Evolutionary conservation across 148 eudicot species (phyloP).

Genomic region (Fagopyrum homotropicum): DNA sequence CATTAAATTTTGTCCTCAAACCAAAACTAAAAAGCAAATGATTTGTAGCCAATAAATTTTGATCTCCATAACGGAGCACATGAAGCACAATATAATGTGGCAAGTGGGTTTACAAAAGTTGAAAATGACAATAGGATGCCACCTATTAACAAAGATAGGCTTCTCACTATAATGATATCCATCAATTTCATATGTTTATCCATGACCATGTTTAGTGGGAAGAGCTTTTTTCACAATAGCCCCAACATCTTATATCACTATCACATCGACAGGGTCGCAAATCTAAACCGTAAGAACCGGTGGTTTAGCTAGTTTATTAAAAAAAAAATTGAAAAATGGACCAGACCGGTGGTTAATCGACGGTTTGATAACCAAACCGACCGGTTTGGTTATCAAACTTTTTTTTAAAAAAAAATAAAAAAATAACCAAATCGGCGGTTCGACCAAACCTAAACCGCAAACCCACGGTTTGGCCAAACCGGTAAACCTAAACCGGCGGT

Average conservation of each 20-base stretch:
- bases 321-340: too few species aligned
- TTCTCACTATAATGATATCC: not conserved
- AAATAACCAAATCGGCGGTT: too few species aligned
- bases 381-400: too few species aligned
- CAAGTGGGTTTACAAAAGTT: not conserved
- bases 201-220: constrained; percentile 3
- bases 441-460: too few species aligned
- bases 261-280: not conserved
- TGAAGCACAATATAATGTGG: not conserved
- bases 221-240: not conserved
- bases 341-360: too few species aligned
- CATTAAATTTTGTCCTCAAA: not conserved
- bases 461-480: too few species aligned
- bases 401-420: too few species aligned
- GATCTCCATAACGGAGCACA: not conserved
- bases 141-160: not conserved
- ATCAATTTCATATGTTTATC: not conserved
- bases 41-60: not conserved
- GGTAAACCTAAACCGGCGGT: too few species aligned
- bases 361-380: too few species aligned
- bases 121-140: not conserved
- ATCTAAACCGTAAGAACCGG: too few species aligned
- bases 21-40: not conserved
- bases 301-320: too few species aligned
- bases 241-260: not conserved